Evolutionary conservation across 1,284 basidiomycete genomes (phyloP), one percentile per base, ranked within the genome.

Genomic region (Cronartium quercuum): DNA sequence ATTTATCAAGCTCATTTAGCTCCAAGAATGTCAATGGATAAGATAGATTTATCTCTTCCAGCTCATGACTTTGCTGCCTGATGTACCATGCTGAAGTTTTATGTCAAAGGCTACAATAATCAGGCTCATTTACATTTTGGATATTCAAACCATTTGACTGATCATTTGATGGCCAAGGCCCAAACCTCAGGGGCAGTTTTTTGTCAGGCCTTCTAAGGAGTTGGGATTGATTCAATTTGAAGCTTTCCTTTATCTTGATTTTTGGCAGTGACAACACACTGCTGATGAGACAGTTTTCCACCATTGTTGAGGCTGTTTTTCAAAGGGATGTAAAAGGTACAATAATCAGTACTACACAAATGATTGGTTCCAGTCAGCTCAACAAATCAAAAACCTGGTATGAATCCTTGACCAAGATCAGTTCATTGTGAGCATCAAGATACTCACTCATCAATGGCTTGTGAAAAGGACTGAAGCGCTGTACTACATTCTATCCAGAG

Each of bases 371-470:
- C 4, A 44, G 18, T 34, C 57, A 37, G 24, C 55, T 35, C 38
- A 35, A 35, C 2, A 0, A n/a, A 18, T 57, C 47, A 13, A 2
- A 7, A 21, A 35, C 18, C n/a, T n/a, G 3, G 13, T 12, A n/a
- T 18, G 21, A 6, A 2, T 35, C 57, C 6, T 44, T 6, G 3
- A 35, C 51, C 47, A 57, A 58, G 21, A 68, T 68, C 6, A 68
- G 21, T 37, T 44, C 47, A 58, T 68, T 68, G 12, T 37, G 9
- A 18, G 66, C 42, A 68, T 68, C 66, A 5, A 68, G 38, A n/a
- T 55, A n/a, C n/a, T n/a, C n/a, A 68, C 37, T 68, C 66, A 21
- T 68, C 66, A 55, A 68, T 13, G 6, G 66, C 34, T 29, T 6
- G 2, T n/a, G n/a, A 66, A 34, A 66, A 66, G 1, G 66, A 35